Evolutionary conservation across 163 green algal species (phyloP), one percentile per base, ranked within the genome.

Genomic region (Chlorella variabilis): DNA sequence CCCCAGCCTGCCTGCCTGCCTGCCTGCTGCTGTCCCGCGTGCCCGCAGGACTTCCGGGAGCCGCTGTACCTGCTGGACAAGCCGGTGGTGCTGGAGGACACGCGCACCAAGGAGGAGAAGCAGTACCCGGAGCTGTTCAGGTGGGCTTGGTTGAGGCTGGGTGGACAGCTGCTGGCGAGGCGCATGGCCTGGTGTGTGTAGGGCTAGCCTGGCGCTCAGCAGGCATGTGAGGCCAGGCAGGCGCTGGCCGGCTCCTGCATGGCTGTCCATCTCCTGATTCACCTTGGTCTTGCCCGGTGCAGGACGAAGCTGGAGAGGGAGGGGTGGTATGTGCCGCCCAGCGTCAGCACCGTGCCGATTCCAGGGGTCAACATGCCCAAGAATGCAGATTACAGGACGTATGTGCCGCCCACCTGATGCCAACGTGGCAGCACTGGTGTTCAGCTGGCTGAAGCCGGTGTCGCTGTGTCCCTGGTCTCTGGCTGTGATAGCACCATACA

Each of bases 61-160:
- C 91, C 89, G 21, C 77, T 95, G 2, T 92, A 93, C 58, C 66
- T 94, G 11, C 83, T 81, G 17, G 89, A 94, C 75, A 86, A 80
- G 36, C 86, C 91, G 51, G 62, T 89, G 59, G 77, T 78, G 36
- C 48, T 90, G 42, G 71, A 92, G 75, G 91, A 95, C 78, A 84
- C 63, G 1, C 79, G 91, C 38, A 92, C 79, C 25, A 88, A 93
- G 42, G 90, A 93, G 67, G 86, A 95, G 78, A 80, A 70, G 17
- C 82, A 78, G 27, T 94, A 92, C 70, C 91, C 89, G 1, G 79
- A 91, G 82, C 84, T 95, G 2, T 94, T 94, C 80, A 78, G 87
- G 70, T 82, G 83, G 4, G 62, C 49, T 27, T 42, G 77, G 38
- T 84, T 78, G 42, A 6, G 59, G 1, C 29, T 33, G 27, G 63